phyloP scores from a whole-genome alignment of 1,284 basidiomycete genomes.

The Cryptococcus depauperatus region DNA sequence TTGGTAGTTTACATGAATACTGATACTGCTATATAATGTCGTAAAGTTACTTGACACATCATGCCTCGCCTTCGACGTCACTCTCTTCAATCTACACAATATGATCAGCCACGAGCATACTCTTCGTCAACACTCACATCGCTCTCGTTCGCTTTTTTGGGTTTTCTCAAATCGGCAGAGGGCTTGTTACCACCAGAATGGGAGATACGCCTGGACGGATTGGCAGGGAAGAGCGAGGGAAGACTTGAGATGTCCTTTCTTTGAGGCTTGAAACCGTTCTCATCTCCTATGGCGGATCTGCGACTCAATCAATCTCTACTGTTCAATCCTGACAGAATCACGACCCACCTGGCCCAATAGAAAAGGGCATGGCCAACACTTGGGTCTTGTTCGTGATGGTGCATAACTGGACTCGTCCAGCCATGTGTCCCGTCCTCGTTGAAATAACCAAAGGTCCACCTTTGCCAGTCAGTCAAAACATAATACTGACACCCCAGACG shows the following conservation, averaged over 20 bases:
- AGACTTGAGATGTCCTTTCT: conserved; percentile 30
- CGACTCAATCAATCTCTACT: background rate
- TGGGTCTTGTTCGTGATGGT: conserved; percentile 28
- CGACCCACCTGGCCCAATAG: conserved; percentile 41
- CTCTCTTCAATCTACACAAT: conserved; percentile 38
- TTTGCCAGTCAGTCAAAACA: conserved; percentile 45
- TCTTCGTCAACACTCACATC: conserved; percentile 29
- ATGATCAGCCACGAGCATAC: conserved; percentile 10
- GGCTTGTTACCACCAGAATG: conserved; percentile 8
- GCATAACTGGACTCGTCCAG: conserved; percentile 34
- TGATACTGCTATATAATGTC: background rate
- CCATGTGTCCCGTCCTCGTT: conserved; percentile 36
- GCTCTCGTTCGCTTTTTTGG: conserved; percentile 38
- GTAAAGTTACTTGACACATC: background rate
- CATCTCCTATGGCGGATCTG: conserved; percentile 29
- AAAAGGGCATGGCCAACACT: conserved; percentile 38
- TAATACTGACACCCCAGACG: conserved; percentile 41
- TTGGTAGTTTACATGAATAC: background rate
- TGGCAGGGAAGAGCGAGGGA: conserved; percentile 39
- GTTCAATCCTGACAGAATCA: background rate
- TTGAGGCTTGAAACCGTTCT: conserved; percentile 24
- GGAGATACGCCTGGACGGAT: conserved; percentile 38
- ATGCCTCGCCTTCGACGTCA: conserved; percentile 29
- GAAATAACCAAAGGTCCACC: conserved; percentile 46
- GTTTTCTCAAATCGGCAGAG: conserved; percentile 12